These are phyloP conservation scores for Carex pumila DNA, from an alignment of 176 grass and related monocot species.

Conservation along the genomic window DNA sequence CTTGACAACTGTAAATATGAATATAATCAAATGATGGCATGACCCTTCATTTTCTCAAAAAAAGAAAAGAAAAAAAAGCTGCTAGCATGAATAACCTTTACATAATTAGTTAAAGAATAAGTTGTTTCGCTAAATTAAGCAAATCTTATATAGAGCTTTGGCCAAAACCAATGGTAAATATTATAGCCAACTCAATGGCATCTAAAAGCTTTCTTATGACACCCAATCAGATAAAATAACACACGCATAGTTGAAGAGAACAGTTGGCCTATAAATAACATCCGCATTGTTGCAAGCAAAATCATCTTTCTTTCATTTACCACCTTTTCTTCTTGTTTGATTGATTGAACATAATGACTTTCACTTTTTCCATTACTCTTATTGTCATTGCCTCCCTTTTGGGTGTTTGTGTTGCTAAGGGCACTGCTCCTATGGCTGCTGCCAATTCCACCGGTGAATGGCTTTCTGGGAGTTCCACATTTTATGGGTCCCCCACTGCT, in stretches of 20 bases:
- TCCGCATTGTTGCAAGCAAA: background rate
- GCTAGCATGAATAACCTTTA: background rate
- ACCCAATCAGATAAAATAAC: background rate
- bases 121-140: constrained; percentile 20
- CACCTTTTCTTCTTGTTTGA: background rate
- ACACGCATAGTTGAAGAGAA: background rate
- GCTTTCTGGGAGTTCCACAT: constrained; percentile 5
- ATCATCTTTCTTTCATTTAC: background rate
- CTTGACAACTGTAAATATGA: background rate
- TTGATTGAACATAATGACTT: background rate
- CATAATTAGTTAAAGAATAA: background rate
- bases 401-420: background rate
- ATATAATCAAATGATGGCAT: no score
- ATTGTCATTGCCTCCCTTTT: constrained; percentile 2
- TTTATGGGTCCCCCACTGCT: constrained; percentile 59
- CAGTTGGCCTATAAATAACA: constrained; percentile 15
- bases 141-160: background rate
- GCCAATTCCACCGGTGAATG: background rate
- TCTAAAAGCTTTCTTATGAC: background rate
- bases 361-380: background rate
- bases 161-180: background rate
- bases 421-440: no score
- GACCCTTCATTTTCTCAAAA: no score
- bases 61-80: no score
- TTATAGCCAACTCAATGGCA: background rate